A percentile compares a stretch with the other conserved stretches of the same genome.
phyloP scores from a whole-genome alignment of 2,329 filamentous ascomycete genomes.

The Tolypocladium ophioglossoides region DNA sequence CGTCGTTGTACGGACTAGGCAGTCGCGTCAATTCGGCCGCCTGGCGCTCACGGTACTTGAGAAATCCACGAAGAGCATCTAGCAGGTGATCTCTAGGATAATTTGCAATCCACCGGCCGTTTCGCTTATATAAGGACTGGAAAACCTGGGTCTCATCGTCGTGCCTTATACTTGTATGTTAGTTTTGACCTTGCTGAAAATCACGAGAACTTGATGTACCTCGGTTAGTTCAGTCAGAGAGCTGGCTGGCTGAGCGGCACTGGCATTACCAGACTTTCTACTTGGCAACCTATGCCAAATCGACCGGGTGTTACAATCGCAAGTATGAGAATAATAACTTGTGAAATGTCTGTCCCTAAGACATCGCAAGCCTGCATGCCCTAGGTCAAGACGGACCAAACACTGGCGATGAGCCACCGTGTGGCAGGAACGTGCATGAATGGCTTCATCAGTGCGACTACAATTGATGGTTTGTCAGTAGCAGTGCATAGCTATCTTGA shows the following conservation, averaged over 20 bases:
- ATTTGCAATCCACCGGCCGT: slow-evolving; percentile 20
- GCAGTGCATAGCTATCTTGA: not conserved
- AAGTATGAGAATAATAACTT: not conserved
- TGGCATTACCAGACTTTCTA: not conserved
- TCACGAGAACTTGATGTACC: slow-evolving; percentile 15
- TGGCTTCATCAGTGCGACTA: not conserved
- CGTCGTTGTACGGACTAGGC: slow-evolving; percentile 24
- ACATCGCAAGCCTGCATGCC: not conserved
- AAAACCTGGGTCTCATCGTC: slow-evolving; percentile 18
- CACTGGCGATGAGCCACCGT: not conserved
- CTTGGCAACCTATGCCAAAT: no score
- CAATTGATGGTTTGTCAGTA: not conserved
- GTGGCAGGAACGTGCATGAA: not conserved
- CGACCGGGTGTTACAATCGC: not conserved
- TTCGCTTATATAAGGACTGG: slow-evolving; percentile 14
- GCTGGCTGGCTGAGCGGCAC: not conserved
- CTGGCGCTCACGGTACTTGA: slow-evolving; percentile 21
- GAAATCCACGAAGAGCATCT: slow-evolving; percentile 27
- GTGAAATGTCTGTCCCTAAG: not conserved
- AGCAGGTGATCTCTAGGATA: slow-evolving; percentile 29
- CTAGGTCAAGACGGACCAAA: no score
- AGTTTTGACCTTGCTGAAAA: slow-evolving; percentile 11
- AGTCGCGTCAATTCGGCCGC: slow-evolving; percentile 25
- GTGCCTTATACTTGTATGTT: slow-evolving; percentile 14
- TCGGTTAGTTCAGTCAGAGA: slow-evolving; percentile 6